A percentile compares a stretch with the other conserved stretches of the same genome.
Conservation (phyloP, 1,139 yeast genomes). For the Candida sp. region DNA sequence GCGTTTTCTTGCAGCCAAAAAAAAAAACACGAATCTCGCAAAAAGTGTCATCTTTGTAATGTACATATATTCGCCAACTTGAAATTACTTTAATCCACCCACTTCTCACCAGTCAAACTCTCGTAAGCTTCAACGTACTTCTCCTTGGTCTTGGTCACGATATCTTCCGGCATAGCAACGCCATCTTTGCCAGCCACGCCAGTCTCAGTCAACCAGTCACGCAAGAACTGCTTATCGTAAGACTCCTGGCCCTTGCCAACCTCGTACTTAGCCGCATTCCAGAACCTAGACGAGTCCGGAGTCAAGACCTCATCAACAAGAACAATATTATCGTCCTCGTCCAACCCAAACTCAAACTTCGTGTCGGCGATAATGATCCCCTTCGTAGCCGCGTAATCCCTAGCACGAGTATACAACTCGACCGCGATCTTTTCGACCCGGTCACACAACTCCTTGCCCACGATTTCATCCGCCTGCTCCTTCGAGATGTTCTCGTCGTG, state of each 20-base stretch:
- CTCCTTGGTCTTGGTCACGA: conserved; percentile 67
- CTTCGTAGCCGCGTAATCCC: conserved; percentile 77
- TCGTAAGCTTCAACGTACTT: conserved; percentile 94
- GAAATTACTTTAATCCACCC: conserved; percentile 36
- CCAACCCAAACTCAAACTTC: conserved; percentile 94
- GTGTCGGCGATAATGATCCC: conserved; percentile 99
- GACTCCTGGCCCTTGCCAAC: conserved; percentile 88
- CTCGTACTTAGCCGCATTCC: conserved; percentile 73
- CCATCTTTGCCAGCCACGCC: conserved; percentile 82
- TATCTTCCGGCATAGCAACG: conserved; percentile 69
- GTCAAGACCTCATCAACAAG: conserved; percentile 97
- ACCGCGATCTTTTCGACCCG: conserved; percentile 66
- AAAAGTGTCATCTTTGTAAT: no score
- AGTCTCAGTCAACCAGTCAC: conserved; percentile 92
- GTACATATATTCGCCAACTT: no score
- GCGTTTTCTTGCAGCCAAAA: no score
- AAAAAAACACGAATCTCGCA: no score
- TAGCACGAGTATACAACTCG: conserved; percentile 77
- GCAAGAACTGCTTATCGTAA: conserved; percentile 92
- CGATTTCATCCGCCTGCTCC: conserved; percentile 77
- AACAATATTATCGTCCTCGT: conserved; percentile 64
- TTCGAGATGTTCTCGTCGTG: conserved; percentile 97
- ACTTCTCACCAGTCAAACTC: conserved; percentile 74
- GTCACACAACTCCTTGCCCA: conserved; percentile 75
- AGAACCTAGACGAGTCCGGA: conserved; percentile 97